Evolutionary conservation across 140 eudicot genomes (phyloP).

Genomic region (Oenanthe javanica): DNA sequence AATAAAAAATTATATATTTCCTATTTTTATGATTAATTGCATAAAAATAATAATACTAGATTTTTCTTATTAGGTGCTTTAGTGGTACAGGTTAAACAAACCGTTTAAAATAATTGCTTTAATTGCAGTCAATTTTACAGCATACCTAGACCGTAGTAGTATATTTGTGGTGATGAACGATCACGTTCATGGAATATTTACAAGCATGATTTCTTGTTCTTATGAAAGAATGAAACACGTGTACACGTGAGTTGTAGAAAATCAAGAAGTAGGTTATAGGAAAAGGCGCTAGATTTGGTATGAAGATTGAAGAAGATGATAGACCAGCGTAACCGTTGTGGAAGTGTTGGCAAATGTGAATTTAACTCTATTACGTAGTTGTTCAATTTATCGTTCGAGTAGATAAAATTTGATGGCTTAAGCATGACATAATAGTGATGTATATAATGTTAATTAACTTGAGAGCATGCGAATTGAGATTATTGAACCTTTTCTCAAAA

Average conservation of each 20-base stretch:
- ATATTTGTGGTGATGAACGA: background rate
- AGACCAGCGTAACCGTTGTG: constrained; percentile 12
- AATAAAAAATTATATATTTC: no score
- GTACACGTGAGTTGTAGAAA: background rate
- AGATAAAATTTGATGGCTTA: background rate
- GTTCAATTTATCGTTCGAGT: no score
- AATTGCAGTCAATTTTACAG: no score
- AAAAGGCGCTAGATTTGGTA: constrained; percentile 11
- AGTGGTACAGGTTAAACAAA: no score
- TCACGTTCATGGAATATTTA: background rate
- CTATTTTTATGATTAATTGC: no score
- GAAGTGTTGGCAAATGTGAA: background rate
- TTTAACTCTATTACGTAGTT: no score
- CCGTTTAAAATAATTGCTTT: no score
- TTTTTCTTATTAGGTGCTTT: no score
- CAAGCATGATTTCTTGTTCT: background rate
- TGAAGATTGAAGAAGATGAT: constrained; percentile 3
- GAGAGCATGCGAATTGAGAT: background rate
- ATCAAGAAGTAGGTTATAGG: background rate
- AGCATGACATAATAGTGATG: constrained; percentile 1
- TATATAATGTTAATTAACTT: background rate
- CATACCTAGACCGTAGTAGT: no score
- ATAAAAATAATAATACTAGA: no score
- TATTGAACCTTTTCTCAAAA: background rate
- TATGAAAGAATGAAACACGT: background rate